Evolutionary conservation across 2,329 filamentous ascomycete species (phyloP), one percentile per base, ranked within the genome.

Genomic region (Penicillium sp.): DNA sequence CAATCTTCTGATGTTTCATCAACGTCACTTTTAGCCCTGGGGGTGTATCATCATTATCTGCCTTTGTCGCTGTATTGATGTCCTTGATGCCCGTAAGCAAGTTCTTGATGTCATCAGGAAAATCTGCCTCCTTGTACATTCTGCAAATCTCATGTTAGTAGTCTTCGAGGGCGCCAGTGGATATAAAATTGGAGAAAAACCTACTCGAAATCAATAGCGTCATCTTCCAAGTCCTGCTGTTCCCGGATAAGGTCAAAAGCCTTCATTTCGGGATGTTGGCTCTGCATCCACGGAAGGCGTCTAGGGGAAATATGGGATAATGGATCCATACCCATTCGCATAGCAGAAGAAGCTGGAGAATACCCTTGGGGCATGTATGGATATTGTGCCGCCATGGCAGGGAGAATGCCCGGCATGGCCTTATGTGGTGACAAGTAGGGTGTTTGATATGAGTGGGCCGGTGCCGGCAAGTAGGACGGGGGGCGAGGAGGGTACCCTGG

Each of bases 1-100:
- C 90, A 18, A 93, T 77, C 64, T 89, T 87, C 68, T 97, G 92
- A 66, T 96, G 92, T 44, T 88, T 85, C 75, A 94, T 91, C 8
- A 97, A 78, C 0, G 81, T 77, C 54, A 84, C 85, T 55, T 79
- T 84, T 67, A 96, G 82, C 1, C 81, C 86, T 41, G 82, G 80
- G 0, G 90, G 90, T 0, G 88, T 91, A 23, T 83, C 83, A 55
- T 89, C 85, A 15, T 87, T 82, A 49, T 86, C 80, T 52, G 86
- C 81, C 26, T 80, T 77, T 0, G 82, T 78, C 12, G 87, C 79
- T 6, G 89, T 85, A 65, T 85, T 81, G 64, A 92, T 89, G 0
- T 89, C 87, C 22, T 85, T 81, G 59, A 92, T 92, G 57, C 90
- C 90, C 43, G 85, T 80, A 11, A 93, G 75, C 4, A 93, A 74